Conservation (phyloP, 345 rosid species). For the Lumnitzera racemosa region DNA sequence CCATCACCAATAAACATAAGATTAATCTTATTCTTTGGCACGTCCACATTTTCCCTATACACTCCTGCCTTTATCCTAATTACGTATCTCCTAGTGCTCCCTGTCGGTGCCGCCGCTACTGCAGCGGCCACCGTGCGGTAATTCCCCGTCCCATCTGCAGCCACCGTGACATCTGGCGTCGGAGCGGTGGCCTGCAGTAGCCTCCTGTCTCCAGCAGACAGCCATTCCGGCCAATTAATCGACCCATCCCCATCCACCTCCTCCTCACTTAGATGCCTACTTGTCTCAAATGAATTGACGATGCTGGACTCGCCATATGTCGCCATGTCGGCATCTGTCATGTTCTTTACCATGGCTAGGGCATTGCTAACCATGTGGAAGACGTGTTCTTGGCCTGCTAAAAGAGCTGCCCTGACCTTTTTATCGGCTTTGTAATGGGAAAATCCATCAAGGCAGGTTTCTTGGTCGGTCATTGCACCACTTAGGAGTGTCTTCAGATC, state of each 20-base stretch:
- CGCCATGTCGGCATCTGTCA: slow-evolving; percentile 30
- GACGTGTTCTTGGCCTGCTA: slow-evolving; percentile 27
- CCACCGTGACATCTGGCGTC: slow-evolving; percentile 60
- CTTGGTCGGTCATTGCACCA: slow-evolving; percentile 61
- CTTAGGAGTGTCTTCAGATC: slow-evolving; percentile 40
- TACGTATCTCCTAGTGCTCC: slow-evolving; percentile 49
- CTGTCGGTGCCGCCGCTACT: slow-evolving; percentile 64
- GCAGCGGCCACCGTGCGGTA: slow-evolving; percentile 55
- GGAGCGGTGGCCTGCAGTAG: slow-evolving; percentile 49
- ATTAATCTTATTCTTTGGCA: slow-evolving; percentile 45
- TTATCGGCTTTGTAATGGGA: slow-evolving; percentile 32
- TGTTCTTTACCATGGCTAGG: slow-evolving; percentile 42
- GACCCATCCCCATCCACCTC: slow-evolving; percentile 12
- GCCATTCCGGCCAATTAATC: slow-evolving; percentile 68
- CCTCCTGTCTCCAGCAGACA: slow-evolving; percentile 67
- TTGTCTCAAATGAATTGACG: background rate
- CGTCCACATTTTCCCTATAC: slow-evolving; percentile 74
- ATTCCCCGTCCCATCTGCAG: slow-evolving; percentile 78
- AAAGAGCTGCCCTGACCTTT: slow-evolving; percentile 24
- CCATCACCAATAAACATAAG: slow-evolving; percentile 96
- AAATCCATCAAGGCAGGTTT: slow-evolving; percentile 57
- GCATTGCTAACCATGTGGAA: slow-evolving; percentile 30
- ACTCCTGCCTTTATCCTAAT: slow-evolving; percentile 76
- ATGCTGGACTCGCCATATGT: slow-evolving; percentile 11
- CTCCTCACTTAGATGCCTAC: background rate